phyloP scores from a whole-genome alignment of 2,329 filamentous ascomycete species.

The Penicillium brevicompactum region DNA sequence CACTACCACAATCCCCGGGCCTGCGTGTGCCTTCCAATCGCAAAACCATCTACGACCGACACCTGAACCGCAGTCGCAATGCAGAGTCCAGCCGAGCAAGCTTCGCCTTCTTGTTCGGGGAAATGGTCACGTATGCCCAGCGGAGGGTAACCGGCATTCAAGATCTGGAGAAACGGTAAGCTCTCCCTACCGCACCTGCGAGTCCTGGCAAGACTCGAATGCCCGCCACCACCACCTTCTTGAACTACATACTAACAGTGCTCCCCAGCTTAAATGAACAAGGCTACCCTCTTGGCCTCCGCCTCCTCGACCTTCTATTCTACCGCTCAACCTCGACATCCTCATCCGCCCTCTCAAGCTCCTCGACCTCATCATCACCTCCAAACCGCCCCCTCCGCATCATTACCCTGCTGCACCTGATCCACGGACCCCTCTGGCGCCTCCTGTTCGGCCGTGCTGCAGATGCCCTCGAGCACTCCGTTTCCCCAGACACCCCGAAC shows the following conservation, averaged over 20 bases:
- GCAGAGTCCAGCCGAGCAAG: constrained; percentile 88
- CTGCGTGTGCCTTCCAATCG: constrained; percentile 88
- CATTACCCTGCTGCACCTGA: constrained; percentile 89
- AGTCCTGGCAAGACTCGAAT: not conserved
- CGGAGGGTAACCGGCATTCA: constrained; percentile 86
- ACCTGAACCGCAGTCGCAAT: constrained; percentile 85
- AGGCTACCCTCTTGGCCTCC: constrained; percentile 91
- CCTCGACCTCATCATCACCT: constrained; percentile 68
- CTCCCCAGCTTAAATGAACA: constrained; percentile 74
- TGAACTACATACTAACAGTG: not conserved
- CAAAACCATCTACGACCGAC: constrained; percentile 97
- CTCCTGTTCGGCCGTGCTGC: constrained; percentile 90
- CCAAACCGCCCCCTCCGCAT: constrained; percentile 83
- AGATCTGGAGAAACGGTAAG: constrained; percentile 84
- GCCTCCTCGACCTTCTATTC: constrained; percentile 91
- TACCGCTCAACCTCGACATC: constrained; percentile 78
- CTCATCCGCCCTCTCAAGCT: constrained; percentile 83
- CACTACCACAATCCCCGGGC: constrained; percentile 50
- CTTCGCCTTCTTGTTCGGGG: constrained; percentile 93
- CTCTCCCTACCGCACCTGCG: constrained; percentile 23
- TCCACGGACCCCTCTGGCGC: constrained; percentile 88
- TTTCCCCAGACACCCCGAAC: constrained; percentile 77
- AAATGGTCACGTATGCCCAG: constrained; percentile 97
- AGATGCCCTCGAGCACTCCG: constrained; percentile 87
- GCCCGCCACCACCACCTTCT: not conserved